Evolutionary conservation across 257 asterid genomes (phyloP).

Genomic region (Solanum etuberosum): DNA sequence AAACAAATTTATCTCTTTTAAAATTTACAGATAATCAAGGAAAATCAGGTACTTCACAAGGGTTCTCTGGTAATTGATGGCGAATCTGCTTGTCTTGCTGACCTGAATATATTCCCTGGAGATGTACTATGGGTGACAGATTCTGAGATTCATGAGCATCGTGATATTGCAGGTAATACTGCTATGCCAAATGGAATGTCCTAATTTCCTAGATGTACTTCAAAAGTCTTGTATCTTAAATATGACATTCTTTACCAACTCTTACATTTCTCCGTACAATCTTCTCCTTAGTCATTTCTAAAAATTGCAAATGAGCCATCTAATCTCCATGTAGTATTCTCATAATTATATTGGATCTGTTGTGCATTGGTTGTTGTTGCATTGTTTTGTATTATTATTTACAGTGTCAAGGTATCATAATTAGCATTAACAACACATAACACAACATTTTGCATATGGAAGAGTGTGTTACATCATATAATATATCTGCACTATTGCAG

Average conservation of each 20-base stretch:
- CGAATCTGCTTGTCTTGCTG: slow-evolving; percentile 80
- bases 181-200: not conserved
- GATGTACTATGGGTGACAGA: slow-evolving; percentile 91
- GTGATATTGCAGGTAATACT: slow-evolving; percentile 91
- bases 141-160: slow-evolving; percentile 87
- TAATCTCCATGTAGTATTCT: not conserved
- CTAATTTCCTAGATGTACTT: not conserved
- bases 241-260: not conserved
- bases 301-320: not conserved
- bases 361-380: not conserved
- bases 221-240: not conserved
- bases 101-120: slow-evolving; percentile 80
- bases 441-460: not conserved
- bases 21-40: slow-evolving; percentile 70
- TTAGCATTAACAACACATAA: not conserved
- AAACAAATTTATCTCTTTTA: not conserved
- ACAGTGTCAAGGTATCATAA: not conserved
- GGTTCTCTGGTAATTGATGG: slow-evolving; percentile 59
- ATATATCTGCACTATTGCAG: not conserved
- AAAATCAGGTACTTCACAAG: slow-evolving; percentile 93
- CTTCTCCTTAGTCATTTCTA: not conserved
- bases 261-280: not conserved
- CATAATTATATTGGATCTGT: not conserved
- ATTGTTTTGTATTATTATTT: not conserved
- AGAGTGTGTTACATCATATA: not conserved